Evolutionary conservation across 139 green algal genomes (phyloP).

Genomic region (Nannochloris sp.): DNA sequence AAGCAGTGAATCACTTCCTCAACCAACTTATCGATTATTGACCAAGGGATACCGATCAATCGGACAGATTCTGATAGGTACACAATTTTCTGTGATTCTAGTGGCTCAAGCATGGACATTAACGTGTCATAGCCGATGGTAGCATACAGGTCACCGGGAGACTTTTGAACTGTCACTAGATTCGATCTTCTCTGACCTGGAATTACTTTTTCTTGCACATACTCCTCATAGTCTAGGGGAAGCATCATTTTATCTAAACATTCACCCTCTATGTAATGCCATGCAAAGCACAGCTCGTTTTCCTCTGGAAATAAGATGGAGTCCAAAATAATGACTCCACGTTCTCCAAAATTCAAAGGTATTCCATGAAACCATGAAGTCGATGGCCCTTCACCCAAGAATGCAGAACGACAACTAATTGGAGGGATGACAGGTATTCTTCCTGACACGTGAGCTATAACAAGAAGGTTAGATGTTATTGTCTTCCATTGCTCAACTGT

Average conservation of each 20-base stretch:
- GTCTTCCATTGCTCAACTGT: background rate
- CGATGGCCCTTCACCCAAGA: background rate
- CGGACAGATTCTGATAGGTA: background rate
- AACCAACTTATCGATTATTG: background rate
- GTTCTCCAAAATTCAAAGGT: background rate
- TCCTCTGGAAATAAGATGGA: background rate
- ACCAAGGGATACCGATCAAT: background rate
- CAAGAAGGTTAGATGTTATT: background rate
- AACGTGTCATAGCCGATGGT: background rate
- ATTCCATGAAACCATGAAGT: background rate
- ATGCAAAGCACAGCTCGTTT: background rate
- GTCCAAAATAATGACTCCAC: background rate
- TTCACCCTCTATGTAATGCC: background rate
- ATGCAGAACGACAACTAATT: background rate
- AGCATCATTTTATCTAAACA: conserved; percentile 2
- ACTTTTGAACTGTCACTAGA: background rate
- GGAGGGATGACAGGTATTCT: background rate
- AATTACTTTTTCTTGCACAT: background rate
- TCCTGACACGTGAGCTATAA: background rate
- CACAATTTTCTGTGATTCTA: background rate
- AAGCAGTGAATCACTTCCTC: background rate
- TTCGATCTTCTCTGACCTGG: background rate
- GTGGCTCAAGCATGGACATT: background rate
- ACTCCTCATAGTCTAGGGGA: background rate
- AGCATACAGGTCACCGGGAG: background rate